Base-by-base conservation (phyloP, 2,329 filamentous ascomycete species). In the Stagonosporopsis tanaceti region DNA sequence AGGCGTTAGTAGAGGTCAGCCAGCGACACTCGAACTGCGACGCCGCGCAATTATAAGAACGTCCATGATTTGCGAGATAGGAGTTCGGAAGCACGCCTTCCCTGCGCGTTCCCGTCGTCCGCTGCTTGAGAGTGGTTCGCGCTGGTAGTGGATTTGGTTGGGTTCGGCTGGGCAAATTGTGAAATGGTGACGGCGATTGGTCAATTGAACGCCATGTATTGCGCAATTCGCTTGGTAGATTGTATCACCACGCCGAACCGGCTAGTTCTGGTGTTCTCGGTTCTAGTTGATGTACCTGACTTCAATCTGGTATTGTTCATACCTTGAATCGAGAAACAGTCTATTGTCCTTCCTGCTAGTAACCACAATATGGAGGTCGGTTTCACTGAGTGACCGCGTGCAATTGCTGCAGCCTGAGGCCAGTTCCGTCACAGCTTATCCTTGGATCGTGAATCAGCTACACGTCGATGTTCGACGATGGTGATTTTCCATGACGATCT, bases 191-290 rank as follows among this genome's bases (percentile, higher is more conserved):
- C 11, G 40, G 24, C 24, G 9, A 57, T 57, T 57, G 53, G 53
- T 35, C 24, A n/a, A 37, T 30, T 46, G 22, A 48, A 42, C 32
- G 52, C 45, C 52, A 38, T n/a, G 24, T 34, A 57, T 57, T 41
- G 53, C 53, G 53, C 53, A 47, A 57, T 57, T 57, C 28, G 47
- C 40, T 51, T 46, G 52, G 45, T 47, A 6, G 20, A 55, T 55
- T 44, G 34, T 46, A 55, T 32, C 52, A 55, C 50, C 34, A 20
- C 17, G 38, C 44, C 28, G 24, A 44, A 14, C 27, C 25, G 15
- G 35, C 28, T 27, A 24, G 6, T 4, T 20, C 34, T 45, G 50
- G 25, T 14, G 12, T 6, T 6, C 32, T 7, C 32, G n/a, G 6
- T 7, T n/a, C 15, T 6, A 34, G 6, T 32, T 14, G 11, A 34